Conservation (phyloP, 2,329 filamentous ascomycete species). For the Colletotrichum eremochloae region DNA sequence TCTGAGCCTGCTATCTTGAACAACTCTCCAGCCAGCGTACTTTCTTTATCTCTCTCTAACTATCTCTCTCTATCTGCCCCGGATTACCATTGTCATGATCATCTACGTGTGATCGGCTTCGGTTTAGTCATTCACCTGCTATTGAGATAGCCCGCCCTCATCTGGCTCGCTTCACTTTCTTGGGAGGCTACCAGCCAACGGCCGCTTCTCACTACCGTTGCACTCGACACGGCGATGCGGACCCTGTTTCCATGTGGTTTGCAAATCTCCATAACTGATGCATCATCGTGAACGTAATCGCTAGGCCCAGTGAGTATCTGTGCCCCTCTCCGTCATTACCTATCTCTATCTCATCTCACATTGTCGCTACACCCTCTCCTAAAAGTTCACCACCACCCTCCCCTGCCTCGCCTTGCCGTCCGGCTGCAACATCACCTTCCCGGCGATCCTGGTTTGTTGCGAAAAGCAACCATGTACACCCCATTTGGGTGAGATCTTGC, state of each 20-base stretch:
- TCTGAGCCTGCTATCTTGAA: neutral
- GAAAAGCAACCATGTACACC: conserved; percentile 36
- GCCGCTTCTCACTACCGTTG: too few species aligned
- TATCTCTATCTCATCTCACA: conserved; percentile 37
- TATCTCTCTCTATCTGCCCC: neutral
- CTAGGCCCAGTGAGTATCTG: neutral
- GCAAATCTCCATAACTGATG: conserved; percentile 9
- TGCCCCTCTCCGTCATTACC: conserved; percentile 9
- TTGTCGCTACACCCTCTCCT: conserved; percentile 16
- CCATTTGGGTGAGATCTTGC: conserved; percentile 36
- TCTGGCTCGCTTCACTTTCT: neutral
- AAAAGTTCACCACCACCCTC: conserved; percentile 21
- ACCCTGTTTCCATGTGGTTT: neutral
- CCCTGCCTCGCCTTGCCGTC: conserved; percentile 39
- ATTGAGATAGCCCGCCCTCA: neutral
- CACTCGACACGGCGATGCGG: neutral
- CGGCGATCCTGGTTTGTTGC: conserved; percentile 29
- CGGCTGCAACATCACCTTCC: conserved; percentile 40
- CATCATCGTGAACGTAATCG: neutral
- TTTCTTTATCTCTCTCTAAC: neutral
- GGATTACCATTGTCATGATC: conserved; percentile 22
- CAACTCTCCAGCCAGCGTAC: neutral
- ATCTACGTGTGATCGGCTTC: neutral
- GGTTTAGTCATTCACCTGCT: neutral
- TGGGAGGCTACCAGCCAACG: neutral